These are phyloP conservation scores for Chimonanthus praecox DNA, from an alignment of 164 flowering plant species.

Conservation along the genomic window DNA sequence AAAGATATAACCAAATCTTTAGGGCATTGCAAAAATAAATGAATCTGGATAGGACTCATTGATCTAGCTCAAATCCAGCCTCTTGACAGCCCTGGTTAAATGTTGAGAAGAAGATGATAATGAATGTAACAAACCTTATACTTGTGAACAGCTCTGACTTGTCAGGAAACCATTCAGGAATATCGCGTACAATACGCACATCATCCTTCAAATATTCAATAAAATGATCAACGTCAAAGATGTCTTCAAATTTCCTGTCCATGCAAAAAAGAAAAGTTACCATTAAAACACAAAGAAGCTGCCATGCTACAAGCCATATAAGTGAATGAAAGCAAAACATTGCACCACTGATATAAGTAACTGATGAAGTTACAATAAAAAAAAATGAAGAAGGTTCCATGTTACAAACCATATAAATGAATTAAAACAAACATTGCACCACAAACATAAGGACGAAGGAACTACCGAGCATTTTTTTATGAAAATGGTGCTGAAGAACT, in stretches of 20 bases:
- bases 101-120: background rate
- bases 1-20: background rate
- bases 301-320: background rate
- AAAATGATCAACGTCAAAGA: constrained; percentile 99
- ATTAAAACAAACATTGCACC: background rate
- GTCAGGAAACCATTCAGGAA: constrained; percentile 97
- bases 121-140: constrained; percentile 54
- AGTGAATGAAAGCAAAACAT: background rate
- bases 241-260: constrained; percentile 91
- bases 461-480: too few species aligned
- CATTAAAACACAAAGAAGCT: background rate
- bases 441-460: background rate
- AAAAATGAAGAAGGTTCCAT: background rate
- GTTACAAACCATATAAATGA: background rate
- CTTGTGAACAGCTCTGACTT: constrained; percentile 86
- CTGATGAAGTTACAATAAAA: background rate
- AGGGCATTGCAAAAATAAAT: too few species aligned
- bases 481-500: too few species aligned
- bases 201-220: constrained; percentile 96
- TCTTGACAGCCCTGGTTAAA: background rate
- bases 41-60: background rate
- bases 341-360: background rate
- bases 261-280: background rate
- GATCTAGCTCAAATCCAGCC: background rate
- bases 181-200: constrained; percentile 89